Conservation (phyloP, 2,329 filamentous ascomycete species). For the Sodiomyces alkalinus region DNA sequence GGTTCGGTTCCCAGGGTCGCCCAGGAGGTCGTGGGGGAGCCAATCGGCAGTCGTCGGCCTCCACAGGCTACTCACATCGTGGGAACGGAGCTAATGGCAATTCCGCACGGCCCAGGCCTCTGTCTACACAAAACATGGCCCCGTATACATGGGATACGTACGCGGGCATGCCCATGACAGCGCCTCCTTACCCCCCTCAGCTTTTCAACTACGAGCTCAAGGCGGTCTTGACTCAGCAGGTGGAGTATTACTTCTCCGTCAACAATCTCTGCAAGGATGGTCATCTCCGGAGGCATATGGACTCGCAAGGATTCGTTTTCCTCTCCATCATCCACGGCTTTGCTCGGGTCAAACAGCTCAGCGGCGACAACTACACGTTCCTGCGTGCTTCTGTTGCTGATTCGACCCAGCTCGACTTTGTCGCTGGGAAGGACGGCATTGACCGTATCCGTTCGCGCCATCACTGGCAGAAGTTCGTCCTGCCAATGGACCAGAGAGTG, state of each 20-base stretch:
- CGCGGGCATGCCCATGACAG: constrained; percentile 12
- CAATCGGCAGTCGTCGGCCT: constrained; percentile 6
- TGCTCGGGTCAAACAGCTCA: constrained; percentile 62
- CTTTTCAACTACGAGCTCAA: neutral
- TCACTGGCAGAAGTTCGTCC: constrained; percentile 68
- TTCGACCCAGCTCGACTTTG: constrained; percentile 59
- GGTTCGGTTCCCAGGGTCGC: constrained; percentile 6
- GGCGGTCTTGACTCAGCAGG: constrained; percentile 26
- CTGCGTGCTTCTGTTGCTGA: constrained; percentile 62
- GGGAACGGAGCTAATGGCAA: constrained; percentile 10
- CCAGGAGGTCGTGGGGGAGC: constrained; percentile 6
- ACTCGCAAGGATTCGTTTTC: constrained; percentile 82
- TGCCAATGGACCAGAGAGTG: constrained; percentile 57
- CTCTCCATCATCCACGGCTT: constrained; percentile 71
- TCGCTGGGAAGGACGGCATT: constrained; percentile 57
- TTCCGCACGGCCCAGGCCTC: constrained; percentile 6
- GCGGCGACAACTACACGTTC: constrained; percentile 43
- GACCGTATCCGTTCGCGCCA: constrained; percentile 64
- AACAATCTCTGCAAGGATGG: constrained; percentile 91
- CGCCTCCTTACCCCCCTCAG: constrained; percentile 17
- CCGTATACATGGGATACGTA: constrained; percentile 1
- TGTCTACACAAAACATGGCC: constrained; percentile 1
- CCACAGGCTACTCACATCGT: constrained; percentile 11
- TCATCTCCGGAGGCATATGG: constrained; percentile 82
- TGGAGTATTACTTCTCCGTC: constrained; percentile 94